Conservation (phyloP, 768 basidiomycete species). For the Postia placenta region DNA sequence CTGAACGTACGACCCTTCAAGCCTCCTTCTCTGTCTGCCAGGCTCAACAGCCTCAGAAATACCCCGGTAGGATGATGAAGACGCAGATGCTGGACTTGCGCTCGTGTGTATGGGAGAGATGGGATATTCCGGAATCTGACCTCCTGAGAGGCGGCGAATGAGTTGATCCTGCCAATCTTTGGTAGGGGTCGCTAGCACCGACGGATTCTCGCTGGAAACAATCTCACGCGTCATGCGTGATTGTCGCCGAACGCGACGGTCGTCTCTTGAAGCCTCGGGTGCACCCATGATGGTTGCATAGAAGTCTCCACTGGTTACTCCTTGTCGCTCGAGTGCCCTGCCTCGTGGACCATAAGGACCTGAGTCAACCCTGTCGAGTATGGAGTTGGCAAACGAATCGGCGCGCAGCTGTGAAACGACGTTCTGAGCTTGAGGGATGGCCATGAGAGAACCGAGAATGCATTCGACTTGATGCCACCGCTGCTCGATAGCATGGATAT, state of each 20-base stretch:
- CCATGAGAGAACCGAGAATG: slow-evolving; percentile 74
- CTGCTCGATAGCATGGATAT: slow-evolving; percentile 90
- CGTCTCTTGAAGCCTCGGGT: slow-evolving; percentile 15
- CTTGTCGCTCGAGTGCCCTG: slow-evolving; percentile 26
- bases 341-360: slow-evolving; percentile 79
- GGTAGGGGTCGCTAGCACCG: slow-evolving; percentile 39
- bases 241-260: slow-evolving; percentile 49
- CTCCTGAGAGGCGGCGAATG: slow-evolving; percentile 39
- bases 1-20: slow-evolving; percentile 4
- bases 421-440: slow-evolving; percentile 57
- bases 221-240: slow-evolving; percentile 75
- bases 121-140: not conserved
- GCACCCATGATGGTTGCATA: slow-evolving; percentile 29
- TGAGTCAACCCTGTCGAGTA: slow-evolving; percentile 68
- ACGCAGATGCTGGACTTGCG: slow-evolving; percentile 6
- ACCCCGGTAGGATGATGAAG: slow-evolving; percentile 7
- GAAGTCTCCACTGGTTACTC: slow-evolving; percentile 13
- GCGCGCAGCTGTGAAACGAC: slow-evolving; percentile 58
- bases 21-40: slow-evolving; percentile 9
- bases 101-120: not conserved
- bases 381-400: slow-evolving; percentile 73
- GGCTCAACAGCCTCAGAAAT: slow-evolving; percentile 1
- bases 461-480: slow-evolving; percentile 91
- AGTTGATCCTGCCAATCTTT: slow-evolving; percentile 77
- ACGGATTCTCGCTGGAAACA: slow-evolving; percentile 44